Evolutionary conservation across 2,329 filamentous ascomycete genomes (phyloP).

Genomic region (Neodidymelliopsis sp.): DNA sequence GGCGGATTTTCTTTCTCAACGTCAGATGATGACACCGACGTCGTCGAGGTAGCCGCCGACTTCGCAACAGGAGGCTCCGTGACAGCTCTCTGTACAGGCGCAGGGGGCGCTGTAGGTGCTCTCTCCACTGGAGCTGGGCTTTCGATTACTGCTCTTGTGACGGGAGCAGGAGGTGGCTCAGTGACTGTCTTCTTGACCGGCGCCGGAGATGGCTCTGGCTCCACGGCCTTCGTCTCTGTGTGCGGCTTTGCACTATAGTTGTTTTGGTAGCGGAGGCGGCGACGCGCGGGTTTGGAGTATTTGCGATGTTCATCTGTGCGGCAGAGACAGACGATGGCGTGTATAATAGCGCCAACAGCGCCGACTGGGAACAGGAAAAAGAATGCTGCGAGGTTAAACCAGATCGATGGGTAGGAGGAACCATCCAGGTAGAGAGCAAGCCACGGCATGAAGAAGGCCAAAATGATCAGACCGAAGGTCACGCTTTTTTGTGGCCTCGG

Average conservation of each 20-base stretch:
- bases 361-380: conserved; percentile 9
- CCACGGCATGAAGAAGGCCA: conserved; percentile 25
- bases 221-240: background rate
- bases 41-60: conserved; percentile 1
- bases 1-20: conserved; percentile 2
- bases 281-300: conserved; percentile 13
- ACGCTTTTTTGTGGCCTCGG: conserved; percentile 14
- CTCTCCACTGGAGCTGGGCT: background rate
- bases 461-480: conserved; percentile 19
- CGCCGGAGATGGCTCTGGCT: background rate
- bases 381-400: conserved; percentile 14
- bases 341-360: conserved; percentile 4
- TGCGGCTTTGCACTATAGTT: background rate
- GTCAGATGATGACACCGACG: conserved; percentile 14
- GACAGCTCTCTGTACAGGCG: background rate
- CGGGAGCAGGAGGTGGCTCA: conserved; percentile 2
- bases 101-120: conserved; percentile 2
- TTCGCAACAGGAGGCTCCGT: background rate
- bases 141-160: conserved; percentile 3
- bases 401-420: conserved; percentile 9
- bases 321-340: conserved; percentile 23
- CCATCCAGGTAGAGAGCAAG: conserved; percentile 33
- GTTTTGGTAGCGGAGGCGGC: conserved; percentile 12
- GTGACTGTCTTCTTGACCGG: background rate
- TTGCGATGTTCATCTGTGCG: conserved; percentile 14